Evolutionary conservation across 352 stramenopile genomes (phyloP).

Genomic region (Globisporangium spiculum): DNA sequence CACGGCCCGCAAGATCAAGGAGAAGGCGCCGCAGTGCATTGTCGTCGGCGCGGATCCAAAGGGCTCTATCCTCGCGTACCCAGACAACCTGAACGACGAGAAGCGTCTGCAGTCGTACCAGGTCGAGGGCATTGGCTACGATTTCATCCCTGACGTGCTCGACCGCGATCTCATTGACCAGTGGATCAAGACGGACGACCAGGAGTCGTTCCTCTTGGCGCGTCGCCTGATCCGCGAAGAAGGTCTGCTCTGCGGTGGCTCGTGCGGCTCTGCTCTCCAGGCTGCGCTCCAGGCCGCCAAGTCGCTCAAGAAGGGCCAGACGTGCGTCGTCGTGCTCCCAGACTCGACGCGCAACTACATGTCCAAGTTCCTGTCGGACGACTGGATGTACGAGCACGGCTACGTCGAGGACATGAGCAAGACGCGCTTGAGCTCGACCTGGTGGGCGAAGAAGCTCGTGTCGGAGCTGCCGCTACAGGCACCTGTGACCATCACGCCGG

Average conservation of each 20-base stretch:
- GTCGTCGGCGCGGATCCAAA: slow-evolving; percentile 90
- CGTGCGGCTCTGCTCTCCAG: slow-evolving; percentile 85
- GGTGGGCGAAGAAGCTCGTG: slow-evolving; percentile 91
- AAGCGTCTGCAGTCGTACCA: slow-evolving; percentile 86
- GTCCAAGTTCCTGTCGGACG: slow-evolving; percentile 95
- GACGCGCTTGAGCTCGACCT: slow-evolving; percentile 80
- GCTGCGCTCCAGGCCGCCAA: slow-evolving; percentile 80
- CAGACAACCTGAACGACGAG: slow-evolving; percentile 91
- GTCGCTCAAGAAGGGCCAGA: slow-evolving; percentile 81
- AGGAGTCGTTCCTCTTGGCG: slow-evolving; percentile 94
- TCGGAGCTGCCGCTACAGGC: slow-evolving; percentile 69
- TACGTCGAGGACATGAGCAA: slow-evolving; percentile 69
- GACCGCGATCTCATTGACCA: slow-evolving; percentile 89
- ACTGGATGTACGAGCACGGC: slow-evolving; percentile 90
- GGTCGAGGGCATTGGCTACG: slow-evolving; percentile 96
- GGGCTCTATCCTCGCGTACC: slow-evolving; percentile 91
- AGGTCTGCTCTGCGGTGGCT: slow-evolving; percentile 93
- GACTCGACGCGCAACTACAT: slow-evolving; percentile 98
- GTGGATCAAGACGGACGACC: slow-evolving; percentile 95
- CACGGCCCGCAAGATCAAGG: slow-evolving; percentile 92
- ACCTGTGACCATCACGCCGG: slow-evolving; percentile 84
- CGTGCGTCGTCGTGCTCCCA: slow-evolving; percentile 92
- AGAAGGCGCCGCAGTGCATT: slow-evolving; percentile 80
- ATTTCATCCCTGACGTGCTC: slow-evolving; percentile 95
- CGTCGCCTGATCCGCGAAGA: slow-evolving; percentile 93